A percentile compares a stretch with the other conserved stretches of the same genome.
These are phyloP conservation scores for Vitis amurensis DNA, from an alignment of 164 flowering plant genomes.

Conservation along the genomic window DNA sequence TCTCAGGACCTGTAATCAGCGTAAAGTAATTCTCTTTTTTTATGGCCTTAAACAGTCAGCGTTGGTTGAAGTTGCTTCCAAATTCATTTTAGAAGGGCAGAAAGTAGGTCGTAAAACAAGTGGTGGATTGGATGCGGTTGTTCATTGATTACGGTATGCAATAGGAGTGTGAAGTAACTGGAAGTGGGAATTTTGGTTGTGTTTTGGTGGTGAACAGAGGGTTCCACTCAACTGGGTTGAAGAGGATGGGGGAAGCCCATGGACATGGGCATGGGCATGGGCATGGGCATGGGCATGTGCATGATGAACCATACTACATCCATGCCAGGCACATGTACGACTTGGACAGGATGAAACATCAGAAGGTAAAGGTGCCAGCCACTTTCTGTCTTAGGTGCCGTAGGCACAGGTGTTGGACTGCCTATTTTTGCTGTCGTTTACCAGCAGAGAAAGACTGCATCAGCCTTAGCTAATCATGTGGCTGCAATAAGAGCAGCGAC, in stretches of 20 bases:
- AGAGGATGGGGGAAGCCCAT: slow-evolving; percentile 78
- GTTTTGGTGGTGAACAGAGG: slow-evolving; percentile 49
- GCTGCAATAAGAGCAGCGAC: too few species aligned
- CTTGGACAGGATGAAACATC: slow-evolving; percentile 87
- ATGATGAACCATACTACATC: slow-evolving; percentile 78
- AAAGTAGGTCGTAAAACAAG: too few species aligned
- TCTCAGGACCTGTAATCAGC: too few species aligned
- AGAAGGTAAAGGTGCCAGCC: slow-evolving; percentile 56
- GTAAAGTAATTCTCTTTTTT: too few species aligned
- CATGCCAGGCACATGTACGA: slow-evolving; percentile 98
- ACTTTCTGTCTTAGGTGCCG: slow-evolving; percentile 64
- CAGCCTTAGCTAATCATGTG: slow-evolving; percentile 33
- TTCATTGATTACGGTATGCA: too few species aligned
- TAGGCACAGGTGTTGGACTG: slow-evolving; percentile 82
- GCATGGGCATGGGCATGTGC: slow-evolving; percentile 52
- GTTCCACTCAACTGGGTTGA: slow-evolving; percentile 79
- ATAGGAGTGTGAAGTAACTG: too few species aligned
- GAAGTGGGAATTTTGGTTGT: not conserved
- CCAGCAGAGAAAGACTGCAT: slow-evolving; percentile 94
- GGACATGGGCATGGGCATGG: slow-evolving; percentile 54
- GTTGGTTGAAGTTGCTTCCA: too few species aligned
- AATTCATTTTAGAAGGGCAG: too few species aligned
- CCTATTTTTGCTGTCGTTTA: slow-evolving; percentile 82
- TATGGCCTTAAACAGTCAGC: too few species aligned
- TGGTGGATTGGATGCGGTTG: too few species aligned